Base-by-base conservation (phyloP, 345 rosid genomes). In the Turnera subulata region DNA sequence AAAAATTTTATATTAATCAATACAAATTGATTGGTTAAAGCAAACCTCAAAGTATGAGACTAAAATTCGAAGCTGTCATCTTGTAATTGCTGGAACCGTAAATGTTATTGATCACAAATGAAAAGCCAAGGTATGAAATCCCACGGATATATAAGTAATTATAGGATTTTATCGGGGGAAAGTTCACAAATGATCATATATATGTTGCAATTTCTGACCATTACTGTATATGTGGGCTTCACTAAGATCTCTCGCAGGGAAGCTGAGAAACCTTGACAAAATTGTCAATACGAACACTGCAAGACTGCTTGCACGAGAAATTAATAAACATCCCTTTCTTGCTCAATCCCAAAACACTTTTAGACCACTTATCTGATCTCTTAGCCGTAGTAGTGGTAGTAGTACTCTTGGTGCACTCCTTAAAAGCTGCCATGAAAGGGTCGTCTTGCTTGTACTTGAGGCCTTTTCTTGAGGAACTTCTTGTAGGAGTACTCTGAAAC, bases 361-460 rank as follows among this genome's bases (percentile, higher is more conserved):
- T 61, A 2, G 54, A 50, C 61, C 6, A 2, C 68, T 56, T 69
- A 22, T 38, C 59, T 48, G 53, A 52, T 53, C 38, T 55, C 22
- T 8, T 55, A 11, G 55, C 46, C n/a, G n/a, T n/a, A n/a, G 40
- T 13, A 7, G 1, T 37, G 40, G 40, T 37, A 16, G n/a, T 42
- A 42, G n/a, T 42, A 46, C 58, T 49, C 59, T 67, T 69, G 38
- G 78, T 78, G 65, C 82, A 78, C 77, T 75, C 77, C 54, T 61
- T 68, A 22, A 64, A 81, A 39, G 86, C 86, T 5, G 76, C 79
- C 15, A 73, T 53, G 53, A 81, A 81, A 0, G 86, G 86, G 50
- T 81, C 86, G 17, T 68, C 76, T 7, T 17, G 6, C 12, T 29
- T 39, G 55, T 59, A 62, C 58, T n/a, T 47, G 6, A 20, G 39